These are phyloP conservation scores for Leccinum arenicola DNA, from an alignment of 768 basidiomycete genomes.

Conservation along the genomic window DNA sequence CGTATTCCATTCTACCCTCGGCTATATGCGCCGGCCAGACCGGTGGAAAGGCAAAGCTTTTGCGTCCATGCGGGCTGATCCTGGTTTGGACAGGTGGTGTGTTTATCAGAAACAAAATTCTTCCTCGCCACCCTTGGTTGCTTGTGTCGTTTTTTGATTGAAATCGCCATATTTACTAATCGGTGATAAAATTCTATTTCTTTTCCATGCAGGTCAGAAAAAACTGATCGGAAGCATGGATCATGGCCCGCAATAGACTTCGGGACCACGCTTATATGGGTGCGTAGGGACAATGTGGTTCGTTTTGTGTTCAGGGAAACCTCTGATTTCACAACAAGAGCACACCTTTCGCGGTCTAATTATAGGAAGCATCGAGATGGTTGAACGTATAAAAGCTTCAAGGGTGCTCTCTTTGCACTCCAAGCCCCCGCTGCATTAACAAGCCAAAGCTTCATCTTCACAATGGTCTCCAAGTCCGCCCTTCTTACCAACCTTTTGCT, in stretches of 20 bases:
- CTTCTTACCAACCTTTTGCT: conserved; percentile 20
- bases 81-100: not conserved
- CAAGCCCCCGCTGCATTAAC: conserved; percentile 1
- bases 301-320: not conserved
- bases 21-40: not conserved
- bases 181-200: not conserved
- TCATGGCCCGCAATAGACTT: not conserved
- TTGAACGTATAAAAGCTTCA: conserved; percentile 13
- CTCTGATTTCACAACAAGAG: not conserved
- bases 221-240: not conserved
- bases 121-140: conserved; percentile 2
- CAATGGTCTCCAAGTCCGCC: conserved; percentile 19
- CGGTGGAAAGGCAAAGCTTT: not conserved
- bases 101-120: not conserved
- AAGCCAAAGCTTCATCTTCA: not conserved
- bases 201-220: not conserved
- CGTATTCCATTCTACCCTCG: not conserved
- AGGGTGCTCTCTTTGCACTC: not conserved
- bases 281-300: not conserved
- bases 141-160: conserved; percentile 2
- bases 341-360: not conserved
- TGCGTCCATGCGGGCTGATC: conserved; percentile 6
- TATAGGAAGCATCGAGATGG: conserved; percentile 1
- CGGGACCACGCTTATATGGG: not conserved
- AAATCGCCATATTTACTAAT: not conserved